Conservation (phyloP, 495 filamentous ascomycete species). For the Neurospora sp. region DNA sequence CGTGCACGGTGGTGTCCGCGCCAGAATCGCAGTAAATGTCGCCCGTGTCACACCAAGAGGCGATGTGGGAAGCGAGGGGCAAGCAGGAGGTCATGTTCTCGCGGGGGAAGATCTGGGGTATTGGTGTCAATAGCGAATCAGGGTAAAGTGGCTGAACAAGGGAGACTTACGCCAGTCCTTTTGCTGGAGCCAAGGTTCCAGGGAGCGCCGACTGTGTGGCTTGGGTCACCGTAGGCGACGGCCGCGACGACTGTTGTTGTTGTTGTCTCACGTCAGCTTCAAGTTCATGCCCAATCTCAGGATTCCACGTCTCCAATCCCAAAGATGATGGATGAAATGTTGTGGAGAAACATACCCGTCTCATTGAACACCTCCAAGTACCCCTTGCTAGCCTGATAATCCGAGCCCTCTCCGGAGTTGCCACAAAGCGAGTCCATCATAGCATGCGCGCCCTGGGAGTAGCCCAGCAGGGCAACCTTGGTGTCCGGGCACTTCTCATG, state of each 20-base stretch:
- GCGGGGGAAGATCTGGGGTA: conserved; percentile 11
- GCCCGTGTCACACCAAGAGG: conserved; percentile 16
- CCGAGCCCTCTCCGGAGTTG: background rate
- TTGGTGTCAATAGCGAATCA: background rate
- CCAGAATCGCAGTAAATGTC: conserved; percentile 21
- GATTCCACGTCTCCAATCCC: background rate
- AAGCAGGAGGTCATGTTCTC: conserved; percentile 8
- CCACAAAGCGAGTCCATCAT: conserved; percentile 6
- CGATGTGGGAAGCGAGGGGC: conserved; percentile 3
- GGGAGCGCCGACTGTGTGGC: conserved; percentile 1
- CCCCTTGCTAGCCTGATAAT: background rate
- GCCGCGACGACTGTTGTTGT: conserved; percentile 9
- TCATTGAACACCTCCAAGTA: background rate
- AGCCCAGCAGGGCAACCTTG: conserved; percentile 21
- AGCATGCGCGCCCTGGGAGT: conserved; percentile 14
- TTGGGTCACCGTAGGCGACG: conserved; percentile 16
- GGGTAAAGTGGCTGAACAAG: background rate
- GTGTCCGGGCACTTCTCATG: conserved; percentile 14
- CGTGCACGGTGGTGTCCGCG: conserved; percentile 6
- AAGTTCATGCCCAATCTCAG: background rate
- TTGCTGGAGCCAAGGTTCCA: conserved; percentile 15
- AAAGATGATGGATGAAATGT: background rate
- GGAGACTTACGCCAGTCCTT: conserved; percentile 6
- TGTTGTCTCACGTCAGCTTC: conserved; percentile 6
- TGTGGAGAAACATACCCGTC: background rate